A percentile compares a stretch with the other conserved stretches of the same genome.
phyloP scores from a whole-genome alignment of 2,329 filamentous ascomycete genomes.

The Botrytis fragariae region DNA sequence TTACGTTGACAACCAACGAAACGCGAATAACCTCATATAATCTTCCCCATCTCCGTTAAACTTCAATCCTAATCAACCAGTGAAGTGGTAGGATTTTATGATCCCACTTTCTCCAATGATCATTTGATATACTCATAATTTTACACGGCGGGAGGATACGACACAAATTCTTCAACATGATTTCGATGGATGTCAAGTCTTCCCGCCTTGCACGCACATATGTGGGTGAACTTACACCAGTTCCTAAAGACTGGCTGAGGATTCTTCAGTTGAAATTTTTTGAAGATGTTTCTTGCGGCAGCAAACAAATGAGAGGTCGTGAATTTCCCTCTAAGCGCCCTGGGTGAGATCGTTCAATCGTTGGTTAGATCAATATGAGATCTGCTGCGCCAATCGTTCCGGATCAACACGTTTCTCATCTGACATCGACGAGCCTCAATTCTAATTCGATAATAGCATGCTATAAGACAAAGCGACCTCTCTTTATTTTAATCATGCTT shows the following conservation, averaged over 20 bases:
- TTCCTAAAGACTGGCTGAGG: neutral
- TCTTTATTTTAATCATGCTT: neutral
- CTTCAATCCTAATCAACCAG: neutral
- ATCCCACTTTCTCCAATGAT: neutral
- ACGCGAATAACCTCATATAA: slow-evolving; percentile 6
- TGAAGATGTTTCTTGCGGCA: neutral
- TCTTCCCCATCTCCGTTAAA: neutral
- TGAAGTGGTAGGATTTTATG: neutral
- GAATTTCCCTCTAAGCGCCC: neutral
- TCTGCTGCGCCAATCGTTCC: neutral
- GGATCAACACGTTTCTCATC: neutral
- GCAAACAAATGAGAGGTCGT: neutral
- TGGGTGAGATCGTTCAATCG: neutral
- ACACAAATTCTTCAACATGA: neutral
- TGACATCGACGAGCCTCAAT: neutral
- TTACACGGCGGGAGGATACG: neutral
- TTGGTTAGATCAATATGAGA: neutral
- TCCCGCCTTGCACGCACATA: neutral
- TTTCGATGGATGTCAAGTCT: neutral
- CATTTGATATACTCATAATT: neutral
- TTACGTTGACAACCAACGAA: neutral
- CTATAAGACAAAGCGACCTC: neutral
- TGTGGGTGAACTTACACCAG: neutral
- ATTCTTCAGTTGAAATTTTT: neutral
- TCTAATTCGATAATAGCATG: neutral